Evolutionary conservation across 495 filamentous ascomycete species (phyloP).

Genomic region (Aspergillus steynii): DNA sequence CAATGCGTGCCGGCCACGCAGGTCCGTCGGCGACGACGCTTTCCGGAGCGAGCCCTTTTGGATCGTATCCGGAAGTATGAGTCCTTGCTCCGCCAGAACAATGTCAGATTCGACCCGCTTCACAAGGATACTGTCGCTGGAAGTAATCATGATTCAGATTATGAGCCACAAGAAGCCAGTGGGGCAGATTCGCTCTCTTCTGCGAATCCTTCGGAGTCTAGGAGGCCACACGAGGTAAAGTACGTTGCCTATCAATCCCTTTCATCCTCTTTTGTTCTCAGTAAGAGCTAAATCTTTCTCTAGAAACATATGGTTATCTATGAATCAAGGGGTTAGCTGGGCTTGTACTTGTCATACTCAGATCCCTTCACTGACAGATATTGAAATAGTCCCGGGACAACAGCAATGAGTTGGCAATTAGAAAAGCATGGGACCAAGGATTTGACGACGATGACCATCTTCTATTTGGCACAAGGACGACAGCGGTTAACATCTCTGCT

Average conservation of each 20-base stretch:
- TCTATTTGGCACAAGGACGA: slow-evolving; percentile 47
- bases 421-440: slow-evolving; percentile 45
- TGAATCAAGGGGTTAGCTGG: slow-evolving; percentile 44
- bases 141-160: not conserved
- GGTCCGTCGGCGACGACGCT: slow-evolving; percentile 46
- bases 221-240: slow-evolving; percentile 42
- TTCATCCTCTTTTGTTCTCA: not conserved
- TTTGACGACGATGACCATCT: slow-evolving; percentile 42
- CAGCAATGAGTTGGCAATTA: slow-evolving; percentile 22
- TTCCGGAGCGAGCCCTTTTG: slow-evolving; percentile 56
- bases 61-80: slow-evolving; percentile 55
- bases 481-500: slow-evolving; percentile 43
- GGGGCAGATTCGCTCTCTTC: slow-evolving; percentile 18
- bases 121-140: slow-evolving; percentile 29
- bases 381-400: slow-evolving; percentile 21
- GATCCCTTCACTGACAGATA: slow-evolving; percentile 29
- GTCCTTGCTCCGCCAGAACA: slow-evolving; percentile 49
- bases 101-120: slow-evolving; percentile 53
- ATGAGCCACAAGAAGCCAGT: slow-evolving; percentile 11
- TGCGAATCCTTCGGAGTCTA: slow-evolving; percentile 27
- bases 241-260: slow-evolving; percentile 9
- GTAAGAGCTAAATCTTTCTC: slow-evolving; percentile 12
- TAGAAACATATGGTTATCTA: slow-evolving; percentile 51
- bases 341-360: slow-evolving; percentile 20
- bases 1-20: slow-evolving; percentile 51